These are phyloP conservation scores for Acanthamoeba quina DNA, from an alignment of 208 protist genomes.

Conservation along the genomic window DNA sequence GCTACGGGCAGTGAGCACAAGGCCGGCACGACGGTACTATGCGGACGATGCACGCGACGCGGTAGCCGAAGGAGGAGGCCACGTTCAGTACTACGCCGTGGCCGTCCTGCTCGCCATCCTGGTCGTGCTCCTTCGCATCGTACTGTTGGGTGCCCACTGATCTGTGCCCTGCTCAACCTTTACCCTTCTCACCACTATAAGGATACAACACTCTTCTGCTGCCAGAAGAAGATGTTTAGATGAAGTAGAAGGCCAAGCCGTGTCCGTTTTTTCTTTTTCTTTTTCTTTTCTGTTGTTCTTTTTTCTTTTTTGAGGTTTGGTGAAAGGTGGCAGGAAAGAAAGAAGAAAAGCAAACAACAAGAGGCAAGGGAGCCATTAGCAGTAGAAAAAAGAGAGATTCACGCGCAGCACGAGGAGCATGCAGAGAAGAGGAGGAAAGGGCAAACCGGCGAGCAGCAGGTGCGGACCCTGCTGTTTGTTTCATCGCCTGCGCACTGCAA, in stretches of 20 bases:
- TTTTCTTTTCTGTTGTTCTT: too few relatives aligned
- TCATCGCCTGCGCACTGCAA: background rate
- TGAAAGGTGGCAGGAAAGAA: background rate
- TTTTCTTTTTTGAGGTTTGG: background rate
- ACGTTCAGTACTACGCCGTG: background rate
- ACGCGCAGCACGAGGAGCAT: background rate
- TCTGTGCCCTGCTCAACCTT: background rate
- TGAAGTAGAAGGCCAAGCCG: too few relatives aligned
- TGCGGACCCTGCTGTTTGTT: background rate
- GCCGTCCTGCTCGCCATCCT: background rate
- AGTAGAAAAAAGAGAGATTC: background rate
- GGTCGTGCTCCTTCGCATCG: background rate
- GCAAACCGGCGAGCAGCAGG: slow-evolving; percentile 53
- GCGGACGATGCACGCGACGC: background rate
- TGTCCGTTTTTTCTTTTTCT: too few relatives aligned
- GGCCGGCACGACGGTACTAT: background rate
- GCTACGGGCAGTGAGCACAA: background rate
- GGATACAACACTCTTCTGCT: too few relatives aligned
- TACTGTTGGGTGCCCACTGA: background rate
- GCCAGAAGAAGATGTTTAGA: too few relatives aligned
- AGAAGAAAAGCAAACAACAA: background rate
- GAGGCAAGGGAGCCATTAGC: background rate
- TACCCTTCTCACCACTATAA: too few relatives aligned
- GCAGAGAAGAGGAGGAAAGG: slow-evolving; percentile 51
- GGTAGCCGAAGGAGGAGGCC: background rate